A percentile compares a stretch with the other conserved stretches of the same genome.
phyloP scores from a whole-genome alignment of 306 rosid species.

The Gynostemma pentaphyllum region DNA sequence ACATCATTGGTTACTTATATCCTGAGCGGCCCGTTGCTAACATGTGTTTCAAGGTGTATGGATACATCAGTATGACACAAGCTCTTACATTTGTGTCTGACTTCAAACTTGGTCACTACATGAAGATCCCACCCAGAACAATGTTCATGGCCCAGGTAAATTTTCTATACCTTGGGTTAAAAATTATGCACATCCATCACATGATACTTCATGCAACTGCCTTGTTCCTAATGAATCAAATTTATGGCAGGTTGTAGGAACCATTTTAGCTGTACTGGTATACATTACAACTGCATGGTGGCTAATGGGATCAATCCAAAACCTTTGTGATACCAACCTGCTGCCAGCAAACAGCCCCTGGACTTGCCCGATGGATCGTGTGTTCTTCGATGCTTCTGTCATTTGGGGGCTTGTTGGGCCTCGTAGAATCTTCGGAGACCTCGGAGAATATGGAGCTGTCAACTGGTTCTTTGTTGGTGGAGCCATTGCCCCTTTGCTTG shows the following conservation, averaged over 20 bases:
- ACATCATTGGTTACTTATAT: constrained; percentile 72
- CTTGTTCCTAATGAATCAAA: not conserved
- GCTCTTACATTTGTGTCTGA: constrained; percentile 55
- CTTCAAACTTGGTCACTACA: constrained; percentile 86
- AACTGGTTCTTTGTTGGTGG: constrained; percentile 70
- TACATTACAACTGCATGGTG: constrained; percentile 68
- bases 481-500: constrained; percentile 56
- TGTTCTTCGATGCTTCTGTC: constrained; percentile 70
- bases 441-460: constrained; percentile 49
- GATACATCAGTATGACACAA: constrained; percentile 82
- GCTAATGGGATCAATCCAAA: constrained; percentile 55
- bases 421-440: constrained; percentile 71
- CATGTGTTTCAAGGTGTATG: constrained; percentile 94
- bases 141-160: constrained; percentile 89
- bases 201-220: not conserved
- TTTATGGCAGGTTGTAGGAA: constrained; percentile 47
- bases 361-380: constrained; percentile 68
- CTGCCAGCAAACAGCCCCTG: constrained; percentile 55
- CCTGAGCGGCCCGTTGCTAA: constrained; percentile 89
- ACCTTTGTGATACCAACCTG: constrained; percentile 48
- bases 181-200: not conserved
- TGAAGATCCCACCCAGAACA: constrained; percentile 90
- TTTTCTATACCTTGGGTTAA: not conserved
- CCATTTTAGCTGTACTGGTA: constrained; percentile 39
- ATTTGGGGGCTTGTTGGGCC: constrained; percentile 91